A percentile compares a stretch with the other conserved stretches of the same genome.
Evolutionary conservation across 2,329 filamentous ascomycete genomes (phyloP).

Genomic region (Coniochaeta sp.): DNA sequence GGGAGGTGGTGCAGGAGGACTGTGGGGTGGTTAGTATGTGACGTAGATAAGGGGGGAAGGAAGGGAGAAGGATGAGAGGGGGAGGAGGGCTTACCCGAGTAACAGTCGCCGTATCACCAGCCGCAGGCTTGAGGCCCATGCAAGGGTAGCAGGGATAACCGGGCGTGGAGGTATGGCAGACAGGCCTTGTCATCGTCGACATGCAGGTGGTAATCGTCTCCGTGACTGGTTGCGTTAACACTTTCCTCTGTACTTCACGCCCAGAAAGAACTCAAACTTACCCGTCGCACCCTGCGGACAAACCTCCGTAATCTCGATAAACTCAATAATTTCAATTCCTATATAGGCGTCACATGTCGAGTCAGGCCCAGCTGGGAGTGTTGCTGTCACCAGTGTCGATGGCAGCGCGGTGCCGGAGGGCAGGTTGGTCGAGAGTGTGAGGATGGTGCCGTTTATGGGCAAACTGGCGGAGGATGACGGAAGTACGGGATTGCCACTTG

Average conservation of each 20-base stretch:
- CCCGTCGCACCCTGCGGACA: conserved; percentile 17
- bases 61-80: background rate
- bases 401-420: background rate
- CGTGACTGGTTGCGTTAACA: conserved; percentile 10
- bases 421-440: background rate
- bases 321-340: conserved; percentile 23
- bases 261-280: conserved; percentile 4
- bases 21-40: conserved; percentile 1
- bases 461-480: background rate
- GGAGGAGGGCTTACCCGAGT: conserved; percentile 13
- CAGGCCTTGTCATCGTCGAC: conserved; percentile 19
- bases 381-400: background rate
- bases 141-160: conserved; percentile 22
- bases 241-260: too few species aligned
- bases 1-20: conserved; percentile 14
- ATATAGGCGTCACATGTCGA: conserved; percentile 15
- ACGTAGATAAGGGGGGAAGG: background rate
- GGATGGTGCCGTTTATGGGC: background rate
- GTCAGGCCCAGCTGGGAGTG: background rate
- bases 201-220: conserved; percentile 12
- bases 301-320: conserved; percentile 20
- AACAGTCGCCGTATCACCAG: conserved; percentile 16
- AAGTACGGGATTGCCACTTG: background rate
- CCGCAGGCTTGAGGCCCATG: conserved; percentile 13
- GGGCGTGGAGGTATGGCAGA: conserved; percentile 18